phyloP scores from a whole-genome alignment of 768 basidiomycete genomes.

The Tremella mesenterica region DNA sequence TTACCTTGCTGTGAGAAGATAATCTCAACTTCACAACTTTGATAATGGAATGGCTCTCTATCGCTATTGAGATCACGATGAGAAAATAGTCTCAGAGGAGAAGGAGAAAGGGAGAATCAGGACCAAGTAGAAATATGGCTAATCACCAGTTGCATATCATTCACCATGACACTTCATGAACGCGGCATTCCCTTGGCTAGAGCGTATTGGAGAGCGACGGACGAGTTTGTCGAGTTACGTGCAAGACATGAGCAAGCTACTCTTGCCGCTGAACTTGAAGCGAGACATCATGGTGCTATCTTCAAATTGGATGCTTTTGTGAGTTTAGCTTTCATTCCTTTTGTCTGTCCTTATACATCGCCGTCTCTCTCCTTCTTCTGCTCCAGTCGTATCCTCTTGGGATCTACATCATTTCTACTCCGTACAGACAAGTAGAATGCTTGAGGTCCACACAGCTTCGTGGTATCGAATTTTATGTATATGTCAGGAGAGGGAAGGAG shows the following conservation, averaged over 20 bases:
- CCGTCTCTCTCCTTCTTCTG: too few relatives aligned
- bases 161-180: slow-evolving; percentile 67
- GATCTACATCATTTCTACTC: too few relatives aligned
- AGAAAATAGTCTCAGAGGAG: too few relatives aligned
- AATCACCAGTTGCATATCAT: slow-evolving; percentile 60
- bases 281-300: slow-evolving; percentile 61
- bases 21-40: too few relatives aligned
- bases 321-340: slow-evolving; percentile 1
- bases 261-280: slow-evolving; percentile 69
- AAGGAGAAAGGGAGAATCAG: not conserved
- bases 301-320: slow-evolving; percentile 26
- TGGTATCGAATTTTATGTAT: too few relatives aligned
- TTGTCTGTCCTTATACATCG: not conserved
- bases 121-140: not conserved
- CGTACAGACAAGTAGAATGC: too few relatives aligned
- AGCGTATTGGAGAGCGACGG: slow-evolving; percentile 70
- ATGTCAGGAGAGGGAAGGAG: too few relatives aligned
- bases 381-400: too few relatives aligned
- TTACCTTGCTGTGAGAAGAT: too few relatives aligned
- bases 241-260: slow-evolving; percentile 72
- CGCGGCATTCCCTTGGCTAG: slow-evolving; percentile 56
- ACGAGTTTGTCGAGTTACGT: slow-evolving; percentile 80
- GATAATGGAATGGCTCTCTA: too few relatives aligned
- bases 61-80: too few relatives aligned
- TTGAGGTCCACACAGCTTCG: too few relatives aligned